Conservation (phyloP, 2,329 filamentous ascomycete genomes). For the Fusarium foetens region DNA sequence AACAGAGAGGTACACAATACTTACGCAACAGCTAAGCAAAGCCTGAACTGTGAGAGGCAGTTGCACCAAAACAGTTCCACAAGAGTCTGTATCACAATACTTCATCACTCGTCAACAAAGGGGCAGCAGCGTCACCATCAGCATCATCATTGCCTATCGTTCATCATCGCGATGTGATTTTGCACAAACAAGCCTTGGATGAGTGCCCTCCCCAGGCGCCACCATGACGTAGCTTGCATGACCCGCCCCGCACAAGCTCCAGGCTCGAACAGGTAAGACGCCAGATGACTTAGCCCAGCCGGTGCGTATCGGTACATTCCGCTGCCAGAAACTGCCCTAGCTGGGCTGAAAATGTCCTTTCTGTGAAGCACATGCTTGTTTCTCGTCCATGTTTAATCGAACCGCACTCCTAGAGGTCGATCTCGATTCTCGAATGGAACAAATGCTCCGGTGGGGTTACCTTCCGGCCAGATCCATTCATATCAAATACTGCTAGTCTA, state of each 20-base stretch:
- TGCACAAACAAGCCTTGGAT: constrained; percentile 33
- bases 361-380: constrained; percentile 27
- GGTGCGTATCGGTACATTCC: neutral
- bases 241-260: constrained; percentile 38
- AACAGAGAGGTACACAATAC: constrained; percentile 26
- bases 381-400: constrained; percentile 2
- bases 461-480: neutral
- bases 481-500: neutral
- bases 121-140: constrained; percentile 34
- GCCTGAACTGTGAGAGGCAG: neutral
- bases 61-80: constrained; percentile 15
- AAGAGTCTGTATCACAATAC: constrained; percentile 10
- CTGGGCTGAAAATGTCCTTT: neutral
- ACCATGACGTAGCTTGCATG: constrained; percentile 41
- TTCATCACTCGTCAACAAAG: constrained; percentile 4
- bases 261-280: constrained; percentile 32
- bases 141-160: constrained; percentile 38
- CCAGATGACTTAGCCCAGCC: constrained; percentile 15
- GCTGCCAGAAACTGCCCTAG: constrained; percentile 11
- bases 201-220: constrained; percentile 25
- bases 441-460: constrained; percentile 32
- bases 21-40: constrained; percentile 28
- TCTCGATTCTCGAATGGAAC: constrained; percentile 34
- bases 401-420: neutral
- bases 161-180: constrained; percentile 39